These are phyloP conservation scores for Iris macrosiphon DNA, from an alignment of 106 monocot genomes.

Conservation along the genomic window DNA sequence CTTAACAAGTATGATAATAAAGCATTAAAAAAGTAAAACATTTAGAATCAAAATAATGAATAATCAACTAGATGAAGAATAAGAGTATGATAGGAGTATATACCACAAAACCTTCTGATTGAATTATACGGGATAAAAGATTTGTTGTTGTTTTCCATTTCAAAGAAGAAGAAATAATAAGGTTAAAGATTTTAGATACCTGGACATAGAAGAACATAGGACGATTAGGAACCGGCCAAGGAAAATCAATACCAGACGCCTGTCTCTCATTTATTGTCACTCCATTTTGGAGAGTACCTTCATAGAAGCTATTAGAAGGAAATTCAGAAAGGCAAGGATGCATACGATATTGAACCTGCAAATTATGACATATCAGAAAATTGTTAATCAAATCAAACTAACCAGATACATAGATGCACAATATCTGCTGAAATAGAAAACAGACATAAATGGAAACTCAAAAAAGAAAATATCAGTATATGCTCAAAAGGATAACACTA, in stretches of 20 bases:
- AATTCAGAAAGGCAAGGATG: conserved; percentile 97
- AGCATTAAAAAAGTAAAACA: not conserved
- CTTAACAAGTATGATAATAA: conserved; percentile 34
- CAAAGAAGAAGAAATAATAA: not conserved
- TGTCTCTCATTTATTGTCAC: conserved; percentile 94
- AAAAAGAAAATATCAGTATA: no score
- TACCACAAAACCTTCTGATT: no score
- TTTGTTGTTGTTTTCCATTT: no score
- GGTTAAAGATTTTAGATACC: conserved; percentile 24
- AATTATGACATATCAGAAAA: not conserved
- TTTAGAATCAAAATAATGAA: not conserved
- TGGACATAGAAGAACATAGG: conserved; percentile 99
- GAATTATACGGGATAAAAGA: no score
- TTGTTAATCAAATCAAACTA: not conserved
- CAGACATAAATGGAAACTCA: conserved; percentile 80
- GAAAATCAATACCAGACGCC: conserved; percentile 91
- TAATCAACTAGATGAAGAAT: not conserved
- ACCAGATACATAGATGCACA: not conserved
- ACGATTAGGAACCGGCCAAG: conserved; percentile 97
- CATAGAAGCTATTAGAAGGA: conserved; percentile 99
- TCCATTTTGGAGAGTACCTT: conserved; percentile 98
- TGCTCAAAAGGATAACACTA: no score
- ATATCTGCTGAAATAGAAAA: no score
- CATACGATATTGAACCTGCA: conserved; percentile 99
- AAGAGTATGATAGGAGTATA: no score